phyloP scores from a whole-genome alignment of 176 grass and related monocot genomes.

The Triticum aestivum region IWGSC_CS_RefSeq_v2.1 NC_057814.1:210190641-210191140 shows the following conservation, averaged over 20 bases:
- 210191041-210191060: constrained; percentile 47
- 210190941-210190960: not conserved
- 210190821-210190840: not conserved
- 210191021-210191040: constrained; percentile 86
- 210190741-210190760: not conserved
- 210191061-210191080: constrained; percentile 59
- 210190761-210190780: not conserved
- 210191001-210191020: constrained; percentile 54
- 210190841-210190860: constrained; percentile 2
- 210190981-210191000: constrained; percentile 50
- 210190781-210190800: not conserved
- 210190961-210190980: constrained; percentile 28
- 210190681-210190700: too few species aligned
- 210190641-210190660: not conserved
- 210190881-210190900: not conserved
- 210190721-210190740: not conserved
- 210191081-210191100: constrained; percentile 34
- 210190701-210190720: too few species aligned
- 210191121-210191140: constrained; percentile 40
- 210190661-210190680: too few species aligned
- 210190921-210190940: not conserved
- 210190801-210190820: not conserved
- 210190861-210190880: not conserved
- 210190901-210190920: not conserved
- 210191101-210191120: constrained; percentile 50